These are phyloP conservation scores for Pseudopyrenochaeta lycopersici DNA, from an alignment of 2,329 filamentous ascomycete genomes.

Conservation along the genomic window DNA sequence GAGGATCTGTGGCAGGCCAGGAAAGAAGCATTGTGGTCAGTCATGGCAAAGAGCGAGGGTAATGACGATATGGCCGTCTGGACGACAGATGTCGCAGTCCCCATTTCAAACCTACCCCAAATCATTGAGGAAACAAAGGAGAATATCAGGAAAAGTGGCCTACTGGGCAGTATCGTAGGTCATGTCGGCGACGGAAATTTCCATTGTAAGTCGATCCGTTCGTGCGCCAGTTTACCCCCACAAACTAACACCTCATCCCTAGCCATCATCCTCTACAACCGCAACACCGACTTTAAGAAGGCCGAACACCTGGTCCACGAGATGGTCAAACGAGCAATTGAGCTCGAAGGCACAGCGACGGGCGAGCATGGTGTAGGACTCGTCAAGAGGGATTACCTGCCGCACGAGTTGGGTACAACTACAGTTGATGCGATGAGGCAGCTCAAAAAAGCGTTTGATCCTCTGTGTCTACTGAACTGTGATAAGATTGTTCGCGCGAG, in stretches of 20 bases:
- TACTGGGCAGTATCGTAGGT: slow-evolving; percentile 73
- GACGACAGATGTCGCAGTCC: slow-evolving; percentile 84
- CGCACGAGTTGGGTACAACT: slow-evolving; percentile 76
- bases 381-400: slow-evolving; percentile 84
- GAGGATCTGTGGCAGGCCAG: slow-evolving; percentile 77
- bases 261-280: slow-evolving; percentile 70
- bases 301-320: slow-evolving; percentile 78
- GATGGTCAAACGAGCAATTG: slow-evolving; percentile 87
- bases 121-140: slow-evolving; percentile 80
- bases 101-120: slow-evolving; percentile 74
- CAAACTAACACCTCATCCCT: slow-evolving; percentile 9
- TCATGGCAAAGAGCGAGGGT: slow-evolving; percentile 70
- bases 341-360: slow-evolving; percentile 85
- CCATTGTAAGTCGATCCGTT: slow-evolving; percentile 61
- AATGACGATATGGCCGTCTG: slow-evolving; percentile 70
- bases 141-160: slow-evolving; percentile 68
- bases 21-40: slow-evolving; percentile 78
- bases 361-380: slow-evolving; percentile 86
- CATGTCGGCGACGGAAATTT: slow-evolving; percentile 81
- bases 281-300: slow-evolving; percentile 70
- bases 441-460: slow-evolving; percentile 84
- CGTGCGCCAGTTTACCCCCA: neutral
- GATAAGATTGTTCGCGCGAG: slow-evolving; percentile 71
- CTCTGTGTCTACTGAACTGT: slow-evolving; percentile 71
- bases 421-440: slow-evolving; percentile 86